Evolutionary conservation across 2,329 filamentous ascomycete species (phyloP), one percentile per base, ranked within the genome.

Genomic region (Aspergillus luchuensis): DNA sequence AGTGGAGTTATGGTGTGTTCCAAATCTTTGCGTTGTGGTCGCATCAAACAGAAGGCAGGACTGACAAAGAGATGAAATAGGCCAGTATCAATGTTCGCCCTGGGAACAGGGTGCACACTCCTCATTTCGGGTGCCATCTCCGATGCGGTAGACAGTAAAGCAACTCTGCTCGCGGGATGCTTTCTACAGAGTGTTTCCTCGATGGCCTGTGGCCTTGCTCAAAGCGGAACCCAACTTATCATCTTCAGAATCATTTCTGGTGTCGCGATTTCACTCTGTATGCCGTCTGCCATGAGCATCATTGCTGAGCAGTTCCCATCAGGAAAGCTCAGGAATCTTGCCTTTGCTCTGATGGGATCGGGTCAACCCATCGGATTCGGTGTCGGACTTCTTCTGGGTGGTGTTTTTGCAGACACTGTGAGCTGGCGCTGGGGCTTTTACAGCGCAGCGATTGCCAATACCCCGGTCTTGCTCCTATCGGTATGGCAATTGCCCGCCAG

Each of bases 81-180:
- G 84, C 15, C 79, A 79, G 0, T 78, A 76, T 55, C 80, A 78
- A 38, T 81, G 80, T 47, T 78, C 78, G 4, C 75, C 5, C 41
- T 43, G 0, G 41, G 41, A 5, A 43, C 41, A 43, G 41, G 41
- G 2, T 43, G 41, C 8, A 43, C 41, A 6, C 41, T 84, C 0
- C 74, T 84, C 3, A 67, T 83, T 2, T 74, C 75, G 3, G 82
- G 82, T n/a, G 78, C 81, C 3, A 67, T 84, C 3, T 74, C 80
- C 7, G 81, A 84, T 70, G 76, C 79, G 0, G 74, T 83, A 6
- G 82, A 82, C 1, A 76, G 72, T 30, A 70, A 78, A 19, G 62
- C 72, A 15, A 75, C 82, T 65, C 81, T 81, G 52, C 71, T 84
- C 2, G 67, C 75, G 0, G 81, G 81, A 2, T 78, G 72, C 21